Conservation (phyloP, 371 early-diverging fungal species). For the Lichtheimia ramosa region DNA sequence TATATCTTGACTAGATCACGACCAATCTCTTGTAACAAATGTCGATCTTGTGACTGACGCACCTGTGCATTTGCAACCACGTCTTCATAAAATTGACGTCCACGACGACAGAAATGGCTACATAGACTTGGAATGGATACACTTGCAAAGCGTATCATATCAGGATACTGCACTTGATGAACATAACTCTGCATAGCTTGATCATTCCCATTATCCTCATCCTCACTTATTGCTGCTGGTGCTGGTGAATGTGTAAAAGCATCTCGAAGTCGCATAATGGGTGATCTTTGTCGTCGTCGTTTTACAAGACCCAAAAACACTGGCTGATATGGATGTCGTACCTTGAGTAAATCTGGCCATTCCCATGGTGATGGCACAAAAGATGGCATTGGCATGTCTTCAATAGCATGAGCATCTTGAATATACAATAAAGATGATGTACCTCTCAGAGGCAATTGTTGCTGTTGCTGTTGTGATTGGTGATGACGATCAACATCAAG, state of each 20-base stretch:
- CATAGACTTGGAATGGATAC: conserved; percentile 17
- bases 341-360: conserved; percentile 27
- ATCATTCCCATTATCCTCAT: conserved; percentile 1
- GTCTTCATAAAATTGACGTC: conserved; percentile 23
- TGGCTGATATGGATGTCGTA: conserved; percentile 22
- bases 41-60: conserved; percentile 13
- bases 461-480: conserved; percentile 2
- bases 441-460: conserved; percentile 7
- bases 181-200: too few relatives aligned
- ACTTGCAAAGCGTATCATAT: conserved; percentile 11
- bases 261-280: neutral
- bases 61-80: conserved; percentile 12
- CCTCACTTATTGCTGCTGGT: neutral
- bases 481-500: neutral
- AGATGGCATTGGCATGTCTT: conserved; percentile 20
- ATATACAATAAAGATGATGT: conserved; percentile 17
- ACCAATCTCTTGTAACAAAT: conserved; percentile 16
- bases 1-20: conserved; percentile 19
- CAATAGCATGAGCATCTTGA: conserved; percentile 10
- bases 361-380: conserved; percentile 31
- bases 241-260: neutral
- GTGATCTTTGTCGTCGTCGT: conserved; percentile 4
- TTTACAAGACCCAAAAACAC: conserved; percentile 22
- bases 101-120: conserved; percentile 15
- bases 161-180: neutral